Percentiles rank a stretch among this genome's conserved stretches.
These are phyloP conservation scores for Fraxinus greggii DNA, from an alignment of 305 asterid species.

Conservation along the genomic window DNA sequence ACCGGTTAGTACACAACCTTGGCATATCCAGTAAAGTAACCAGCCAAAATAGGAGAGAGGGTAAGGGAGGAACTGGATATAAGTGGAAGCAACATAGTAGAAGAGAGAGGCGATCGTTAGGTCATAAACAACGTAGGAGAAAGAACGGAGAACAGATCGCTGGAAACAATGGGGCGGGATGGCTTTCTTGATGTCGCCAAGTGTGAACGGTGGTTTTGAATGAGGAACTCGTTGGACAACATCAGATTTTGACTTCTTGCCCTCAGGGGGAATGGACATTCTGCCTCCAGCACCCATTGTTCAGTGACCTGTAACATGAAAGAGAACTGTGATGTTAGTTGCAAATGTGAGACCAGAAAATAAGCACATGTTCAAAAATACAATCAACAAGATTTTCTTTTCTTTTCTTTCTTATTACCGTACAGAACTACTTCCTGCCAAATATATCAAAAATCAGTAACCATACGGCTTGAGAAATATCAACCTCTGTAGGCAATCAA, in stretches of 20 bases:
- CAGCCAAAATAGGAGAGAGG: slow-evolving; percentile 37
- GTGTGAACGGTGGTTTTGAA: slow-evolving; percentile 42
- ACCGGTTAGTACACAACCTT: slow-evolving; percentile 45
- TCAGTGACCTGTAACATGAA: slow-evolving; percentile 23
- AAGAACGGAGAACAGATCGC: slow-evolving; percentile 41
- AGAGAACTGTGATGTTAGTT: background rate
- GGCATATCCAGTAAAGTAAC: slow-evolving; percentile 47
- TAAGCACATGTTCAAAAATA: background rate
- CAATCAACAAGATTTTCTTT: too few relatives aligned
- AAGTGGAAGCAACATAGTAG: slow-evolving; percentile 37
- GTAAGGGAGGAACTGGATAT: slow-evolving; percentile 38
- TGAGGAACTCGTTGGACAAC: slow-evolving; percentile 34
- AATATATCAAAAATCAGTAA: background rate
- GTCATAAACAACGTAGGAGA: slow-evolving; percentile 45
- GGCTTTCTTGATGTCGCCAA: slow-evolving; percentile 44
- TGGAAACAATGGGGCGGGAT: slow-evolving; percentile 50
- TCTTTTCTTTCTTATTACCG: background rate
- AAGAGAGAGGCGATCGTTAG: slow-evolving; percentile 35
- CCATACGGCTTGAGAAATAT: background rate
- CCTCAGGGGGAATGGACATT: slow-evolving; percentile 33
- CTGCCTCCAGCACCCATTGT: slow-evolving; percentile 52
- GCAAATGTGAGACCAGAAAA: background rate
- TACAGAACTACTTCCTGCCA: background rate
- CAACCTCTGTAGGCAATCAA: background rate
- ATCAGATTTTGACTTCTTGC: slow-evolving; percentile 28